phyloP scores from a whole-genome alignment of 352 stramenopile species.

The Thalassiosira ordinaria region DNA sequence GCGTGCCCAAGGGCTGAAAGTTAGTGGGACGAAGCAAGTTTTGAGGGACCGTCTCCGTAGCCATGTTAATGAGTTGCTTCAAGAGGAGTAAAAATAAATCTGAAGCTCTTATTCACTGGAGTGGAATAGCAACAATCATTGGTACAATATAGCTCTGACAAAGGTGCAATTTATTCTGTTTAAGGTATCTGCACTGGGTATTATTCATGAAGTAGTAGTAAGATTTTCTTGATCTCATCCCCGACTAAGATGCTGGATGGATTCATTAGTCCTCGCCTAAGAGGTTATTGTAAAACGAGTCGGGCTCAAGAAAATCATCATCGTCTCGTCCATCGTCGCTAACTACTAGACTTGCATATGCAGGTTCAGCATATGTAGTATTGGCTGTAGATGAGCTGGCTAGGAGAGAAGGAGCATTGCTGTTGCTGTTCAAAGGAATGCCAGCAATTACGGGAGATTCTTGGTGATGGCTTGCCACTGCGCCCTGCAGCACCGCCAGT shows the following conservation, averaged over 20 bases:
- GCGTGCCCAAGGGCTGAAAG: constrained; percentile 67
- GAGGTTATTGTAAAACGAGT: constrained; percentile 71
- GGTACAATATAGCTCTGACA: neutral
- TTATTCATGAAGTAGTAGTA: neutral
- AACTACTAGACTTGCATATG: constrained; percentile 46
- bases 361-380: constrained; percentile 32
- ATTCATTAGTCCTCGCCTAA: constrained; percentile 60
- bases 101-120: neutral
- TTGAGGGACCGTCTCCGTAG: constrained; percentile 63
- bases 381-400: constrained; percentile 14
- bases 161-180: neutral
- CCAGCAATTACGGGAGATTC: constrained; percentile 56
- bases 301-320: constrained; percentile 58
- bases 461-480: constrained; percentile 19
- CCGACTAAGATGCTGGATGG: no score
- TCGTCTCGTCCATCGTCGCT: constrained; percentile 41
- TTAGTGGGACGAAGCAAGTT: constrained; percentile 77
- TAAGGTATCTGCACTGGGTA: neutral
- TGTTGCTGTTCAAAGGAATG: constrained; percentile 58
- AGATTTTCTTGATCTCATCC: neutral
- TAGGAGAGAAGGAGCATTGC: constrained; percentile 50
- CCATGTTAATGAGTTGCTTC: constrained; percentile 46
- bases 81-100: constrained; percentile 25
- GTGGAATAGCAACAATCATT: neutral
- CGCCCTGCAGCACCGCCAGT: constrained; percentile 28